These are phyloP conservation scores for Vaccinium macrocarpon DNA, from an alignment of 148 eudicot genomes.

Conservation along the genomic window DNA sequence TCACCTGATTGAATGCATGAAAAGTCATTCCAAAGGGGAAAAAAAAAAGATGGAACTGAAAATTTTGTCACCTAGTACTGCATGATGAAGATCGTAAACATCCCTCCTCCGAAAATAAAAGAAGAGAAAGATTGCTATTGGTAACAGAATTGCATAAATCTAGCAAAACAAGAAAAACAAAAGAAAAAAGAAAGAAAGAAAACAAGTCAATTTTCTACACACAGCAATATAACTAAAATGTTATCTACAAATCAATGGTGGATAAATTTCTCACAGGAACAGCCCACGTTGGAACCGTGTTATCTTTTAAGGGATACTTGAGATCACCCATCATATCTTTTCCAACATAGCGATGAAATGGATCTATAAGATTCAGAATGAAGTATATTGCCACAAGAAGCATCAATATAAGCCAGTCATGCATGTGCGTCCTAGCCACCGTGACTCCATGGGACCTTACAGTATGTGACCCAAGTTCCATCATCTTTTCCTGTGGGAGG, in stretches of 20 bases:
- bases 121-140: constrained; percentile 34
- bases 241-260: background rate
- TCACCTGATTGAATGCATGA: background rate
- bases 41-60: background rate
- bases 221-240: background rate
- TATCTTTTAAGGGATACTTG: constrained; percentile 46
- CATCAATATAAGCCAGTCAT: constrained; percentile 50
- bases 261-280: constrained; percentile 43
- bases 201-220: background rate
- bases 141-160: constrained; percentile 44
- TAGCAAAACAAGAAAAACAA: constrained; percentile 14
- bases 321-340: constrained; percentile 49
- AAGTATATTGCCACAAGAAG: constrained; percentile 33
- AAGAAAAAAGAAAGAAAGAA: background rate
- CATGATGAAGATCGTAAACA: constrained; percentile 56
- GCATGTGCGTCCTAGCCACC: constrained; percentile 40
- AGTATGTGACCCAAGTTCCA: constrained; percentile 35
- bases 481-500: constrained; percentile 24
- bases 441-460: constrained; percentile 42
- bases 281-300: constrained; percentile 47
- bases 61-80: constrained; percentile 35
- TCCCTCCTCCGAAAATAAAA: constrained; percentile 42
- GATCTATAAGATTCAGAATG: constrained; percentile 34
- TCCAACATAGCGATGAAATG: constrained; percentile 47
- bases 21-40: background rate